These are phyloP conservation scores for Orbilia blumenaviensis DNA, from an alignment of 2,329 filamentous ascomycete genomes.

Conservation along the genomic window DNA sequence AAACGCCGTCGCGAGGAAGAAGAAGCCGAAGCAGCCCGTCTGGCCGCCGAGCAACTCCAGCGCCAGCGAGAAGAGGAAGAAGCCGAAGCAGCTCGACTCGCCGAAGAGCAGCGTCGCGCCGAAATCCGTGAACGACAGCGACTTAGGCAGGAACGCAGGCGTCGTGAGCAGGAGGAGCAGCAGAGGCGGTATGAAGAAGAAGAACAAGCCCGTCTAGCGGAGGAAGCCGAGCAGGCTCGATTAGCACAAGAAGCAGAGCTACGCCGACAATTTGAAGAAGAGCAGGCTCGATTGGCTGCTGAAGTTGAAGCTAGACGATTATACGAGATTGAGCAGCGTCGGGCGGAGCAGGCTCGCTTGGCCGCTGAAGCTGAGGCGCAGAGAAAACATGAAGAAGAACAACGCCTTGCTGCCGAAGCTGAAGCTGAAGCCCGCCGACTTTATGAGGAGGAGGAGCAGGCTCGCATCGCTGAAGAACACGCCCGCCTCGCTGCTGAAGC, in stretches of 20 bases:
- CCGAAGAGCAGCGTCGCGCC: conserved; percentile 36
- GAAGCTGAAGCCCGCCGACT: conserved; percentile 21
- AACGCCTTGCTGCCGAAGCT: conserved; percentile 30
- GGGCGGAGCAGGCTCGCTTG: conserved; percentile 4
- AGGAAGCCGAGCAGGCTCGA: conserved; percentile 17
- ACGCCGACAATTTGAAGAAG: not conserved
- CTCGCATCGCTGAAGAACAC: conserved; percentile 21
- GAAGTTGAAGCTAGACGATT: conserved; percentile 12
- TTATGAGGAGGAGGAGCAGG: conserved; percentile 29
- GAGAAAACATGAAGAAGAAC: conserved; percentile 22
- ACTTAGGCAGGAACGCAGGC: conserved; percentile 38
- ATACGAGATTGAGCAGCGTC: not conserved
- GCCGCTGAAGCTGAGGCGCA: conserved; percentile 21
- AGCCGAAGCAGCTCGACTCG: conserved; percentile 5
- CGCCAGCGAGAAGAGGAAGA: conserved; percentile 24
- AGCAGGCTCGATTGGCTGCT: conserved; percentile 18
- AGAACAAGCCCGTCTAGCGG: conserved; percentile 16
- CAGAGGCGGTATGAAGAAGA: conserved; percentile 17
- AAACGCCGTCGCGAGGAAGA: conserved; percentile 47
- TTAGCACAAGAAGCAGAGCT: conserved; percentile 21
- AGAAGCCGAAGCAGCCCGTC: conserved; percentile 25
- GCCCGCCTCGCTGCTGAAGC: conserved; percentile 16
- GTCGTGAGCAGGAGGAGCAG: conserved; percentile 25
- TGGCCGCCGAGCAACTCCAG: conserved; percentile 22
- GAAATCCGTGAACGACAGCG: conserved; percentile 41